Evolutionary conservation across 78 protist species (phyloP), one percentile per base, ranked within the genome.

Genomic region (Blattamonas nauphoetae): DNA sequence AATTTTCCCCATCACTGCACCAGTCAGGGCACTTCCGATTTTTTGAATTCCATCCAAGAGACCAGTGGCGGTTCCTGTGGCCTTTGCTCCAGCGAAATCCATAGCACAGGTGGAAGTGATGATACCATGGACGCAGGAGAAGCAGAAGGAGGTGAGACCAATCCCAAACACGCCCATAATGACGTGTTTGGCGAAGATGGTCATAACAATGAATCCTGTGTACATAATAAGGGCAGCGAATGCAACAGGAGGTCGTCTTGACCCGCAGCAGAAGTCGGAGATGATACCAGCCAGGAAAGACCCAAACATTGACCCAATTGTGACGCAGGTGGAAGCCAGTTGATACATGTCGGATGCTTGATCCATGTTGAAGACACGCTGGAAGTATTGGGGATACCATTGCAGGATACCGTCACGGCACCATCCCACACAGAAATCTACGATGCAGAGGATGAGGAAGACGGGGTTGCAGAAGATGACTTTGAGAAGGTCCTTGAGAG

Each of bases 291-390:
- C 38, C 1, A 38, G 21, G 1, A 88, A 41, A 1, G 90, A 88
- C 34, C 90, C 90, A 33, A 88, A 88, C 90, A 88, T 88, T 32
- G 45, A 36, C 1, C 90, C 90, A 34, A 88, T 0, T 2, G 90
- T 88, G 81, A 88, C 45, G 0, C 3, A 3, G 44, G 44, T 44
- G 6, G 71, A 80, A 33, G 90, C 86, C 1, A 88, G 0, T 1
- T 36, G 41, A 64, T 44, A 45, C 32, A 1, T 1, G 2, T 42
- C 82, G 45, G 44, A 44, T 3, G 6, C 41, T 21, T 79, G 6
- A 5, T n/a, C 33, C 32, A 45, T 3, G n/a, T 2, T 11, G 46
- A 0, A 3, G 32, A 21, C 21, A 35, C 41, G 55, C 55, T 34
- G 45, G 34, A 88, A n/a, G 77, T 42, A 82, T 32, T 1, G 0